A percentile compares a stretch with the other conserved stretches of the same genome.
Evolutionary conservation across 495 filamentous ascomycete species (phyloP).

Genomic region (Aspergillus cavernicola): DNA sequence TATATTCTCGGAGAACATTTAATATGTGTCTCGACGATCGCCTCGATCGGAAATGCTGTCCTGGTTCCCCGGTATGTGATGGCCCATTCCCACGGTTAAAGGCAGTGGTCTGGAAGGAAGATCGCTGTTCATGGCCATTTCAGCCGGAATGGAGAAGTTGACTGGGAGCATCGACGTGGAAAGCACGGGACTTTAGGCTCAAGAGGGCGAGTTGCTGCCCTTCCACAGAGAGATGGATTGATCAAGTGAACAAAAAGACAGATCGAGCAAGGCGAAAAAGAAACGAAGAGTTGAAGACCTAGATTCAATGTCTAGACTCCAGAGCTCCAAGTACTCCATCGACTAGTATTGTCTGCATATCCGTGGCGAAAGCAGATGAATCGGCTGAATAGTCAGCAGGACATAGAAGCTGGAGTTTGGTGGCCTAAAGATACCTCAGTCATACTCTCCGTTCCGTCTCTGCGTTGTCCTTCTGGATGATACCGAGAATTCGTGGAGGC

Average conservation of each 20-base stretch:
- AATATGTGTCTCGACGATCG: slow-evolving; percentile 9
- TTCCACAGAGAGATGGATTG: not conserved
- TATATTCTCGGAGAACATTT: not conserved
- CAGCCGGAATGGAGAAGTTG: slow-evolving; percentile 15
- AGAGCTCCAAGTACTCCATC: too few relatives aligned
- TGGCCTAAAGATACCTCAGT: not conserved
- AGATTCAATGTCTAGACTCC: not conserved
- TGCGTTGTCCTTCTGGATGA: not conserved
- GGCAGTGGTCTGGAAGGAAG: slow-evolving; percentile 3
- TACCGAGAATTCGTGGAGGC: not conserved
- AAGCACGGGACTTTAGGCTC: too few relatives aligned
- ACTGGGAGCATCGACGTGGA: slow-evolving; percentile 10
- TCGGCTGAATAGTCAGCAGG: slow-evolving; percentile 20
- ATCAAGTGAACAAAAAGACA: not conserved
- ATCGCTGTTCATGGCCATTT: slow-evolving; percentile 15
- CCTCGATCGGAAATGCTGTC: slow-evolving; percentile 19
- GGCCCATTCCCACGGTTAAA: slow-evolving; percentile 21
- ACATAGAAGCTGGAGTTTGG: slow-evolving; percentile 4
- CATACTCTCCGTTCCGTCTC: not conserved
- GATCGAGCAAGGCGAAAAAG: not conserved
- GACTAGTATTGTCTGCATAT: slow-evolving; percentile 8
- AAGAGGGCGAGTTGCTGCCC: too few relatives aligned
- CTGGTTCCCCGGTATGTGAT: slow-evolving; percentile 22
- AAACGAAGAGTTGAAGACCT: not conserved
- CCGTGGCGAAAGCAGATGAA: slow-evolving; percentile 23